Conservation (phyloP, 1,284 basidiomycete species). For the Ustilago cynodontis region DNA sequence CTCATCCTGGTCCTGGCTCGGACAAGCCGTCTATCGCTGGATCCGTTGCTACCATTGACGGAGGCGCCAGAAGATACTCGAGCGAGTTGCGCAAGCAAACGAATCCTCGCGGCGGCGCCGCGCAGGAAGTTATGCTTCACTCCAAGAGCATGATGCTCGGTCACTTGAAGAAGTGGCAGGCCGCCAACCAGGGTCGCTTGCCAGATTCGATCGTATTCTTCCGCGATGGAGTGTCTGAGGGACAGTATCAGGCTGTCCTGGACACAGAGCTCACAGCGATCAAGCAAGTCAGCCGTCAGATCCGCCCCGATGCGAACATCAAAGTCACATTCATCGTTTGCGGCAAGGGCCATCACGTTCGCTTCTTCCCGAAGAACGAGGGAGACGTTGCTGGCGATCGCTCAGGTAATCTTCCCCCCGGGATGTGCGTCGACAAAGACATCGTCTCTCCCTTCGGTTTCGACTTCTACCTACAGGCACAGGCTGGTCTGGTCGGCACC, state of each 20-base stretch:
- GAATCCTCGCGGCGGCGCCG: conserved; percentile 58
- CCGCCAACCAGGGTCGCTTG: conserved; percentile 62
- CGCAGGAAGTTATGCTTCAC: conserved; percentile 70
- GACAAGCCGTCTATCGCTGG: conserved; percentile 73
- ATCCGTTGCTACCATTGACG: conserved; percentile 71
- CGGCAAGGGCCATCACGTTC: conserved; percentile 70
- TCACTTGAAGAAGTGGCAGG: conserved; percentile 53
- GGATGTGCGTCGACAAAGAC: conserved; percentile 68
- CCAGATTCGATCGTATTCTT: conserved; percentile 71
- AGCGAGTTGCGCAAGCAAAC: conserved; percentile 71
- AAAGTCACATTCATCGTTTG: conserved; percentile 57
- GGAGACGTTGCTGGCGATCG: conserved; percentile 60
- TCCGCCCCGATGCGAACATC: conserved; percentile 68
- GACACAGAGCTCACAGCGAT: conserved; percentile 70
- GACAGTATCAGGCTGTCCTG: conserved; percentile 72
- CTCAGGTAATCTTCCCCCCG: conserved; percentile 72
- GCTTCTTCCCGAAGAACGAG: conserved; percentile 70
- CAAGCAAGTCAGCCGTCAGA: conserved; percentile 56
- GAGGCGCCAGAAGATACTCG: conserved; percentile 69
- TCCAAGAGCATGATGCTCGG: conserved; percentile 52
- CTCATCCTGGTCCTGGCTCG: conserved; percentile 61
- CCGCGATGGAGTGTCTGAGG: conserved; percentile 73
- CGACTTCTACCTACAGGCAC: conserved; percentile 67
- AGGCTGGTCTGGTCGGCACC: conserved; percentile 68
- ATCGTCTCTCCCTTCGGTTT: conserved; percentile 72